phyloP scores from a whole-genome alignment of 208 protist species.

The Leishmania lainsoni region DNA sequence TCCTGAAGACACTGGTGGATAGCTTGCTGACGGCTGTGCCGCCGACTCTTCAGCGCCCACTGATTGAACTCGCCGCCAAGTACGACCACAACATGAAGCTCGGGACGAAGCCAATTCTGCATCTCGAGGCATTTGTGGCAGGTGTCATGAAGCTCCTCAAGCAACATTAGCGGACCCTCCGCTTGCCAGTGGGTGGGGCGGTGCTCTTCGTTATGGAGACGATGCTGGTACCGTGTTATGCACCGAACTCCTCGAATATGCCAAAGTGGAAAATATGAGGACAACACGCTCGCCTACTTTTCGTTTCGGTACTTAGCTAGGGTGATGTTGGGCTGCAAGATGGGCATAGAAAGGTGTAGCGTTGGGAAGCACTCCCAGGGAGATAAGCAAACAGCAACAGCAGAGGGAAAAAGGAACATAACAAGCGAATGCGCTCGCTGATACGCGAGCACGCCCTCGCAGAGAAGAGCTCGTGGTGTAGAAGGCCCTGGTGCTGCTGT shows the following conservation, averaged over 20 bases:
- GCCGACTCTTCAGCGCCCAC: constrained; percentile 61
- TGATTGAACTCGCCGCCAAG: constrained; percentile 92
- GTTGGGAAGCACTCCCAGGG: background rate
- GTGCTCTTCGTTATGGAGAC: background rate
- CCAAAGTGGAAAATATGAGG: background rate
- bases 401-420: background rate
- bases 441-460: background rate
- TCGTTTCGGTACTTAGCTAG: no score
- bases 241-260: background rate
- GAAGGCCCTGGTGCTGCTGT: background rate
- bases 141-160: constrained; percentile 89
- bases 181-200: no score
- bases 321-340: background rate
- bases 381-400: background rate
- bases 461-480: background rate
- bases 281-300: no score
- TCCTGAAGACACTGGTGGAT: constrained; percentile 90
- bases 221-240: background rate
- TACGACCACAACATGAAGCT: constrained; percentile 97
- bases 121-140: constrained; percentile 98
- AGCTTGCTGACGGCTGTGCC: constrained; percentile 83
- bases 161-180: constrained; percentile 7
- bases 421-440: background rate
- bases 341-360: background rate
- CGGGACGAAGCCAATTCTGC: constrained; percentile 97